Evolutionary conservation across 352 stramenopile genomes (phyloP), one percentile per base, ranked within the genome.

Genomic region (Phytophthora agathidicida): DNA sequence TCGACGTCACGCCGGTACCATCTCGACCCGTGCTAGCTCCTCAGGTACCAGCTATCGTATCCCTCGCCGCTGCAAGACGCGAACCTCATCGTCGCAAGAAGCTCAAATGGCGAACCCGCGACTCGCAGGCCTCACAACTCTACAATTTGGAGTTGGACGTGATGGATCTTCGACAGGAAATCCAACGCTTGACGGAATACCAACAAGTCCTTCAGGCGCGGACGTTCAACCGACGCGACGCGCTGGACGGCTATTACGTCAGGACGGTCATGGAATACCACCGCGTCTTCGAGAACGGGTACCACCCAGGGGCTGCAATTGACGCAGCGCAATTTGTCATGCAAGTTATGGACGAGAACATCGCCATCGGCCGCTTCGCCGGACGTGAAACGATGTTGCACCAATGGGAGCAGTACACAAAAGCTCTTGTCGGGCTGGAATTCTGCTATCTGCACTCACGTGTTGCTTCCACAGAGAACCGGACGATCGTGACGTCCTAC

Each of bases 91-190:
- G 38, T 0, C 31, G 60, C 7, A 74, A 71, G 28, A 84, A 84
- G 49, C 72, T 85, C 33, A 80, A 83, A 36, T 87, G 77, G 77
- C 61, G 75, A 16, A 75, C 75, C 16, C 70, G 77, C 7, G 77
- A 88, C 60, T 70, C 61, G 19, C 66, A 85, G 44, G 77, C 75
- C 54, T 88, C 77, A 53, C 64, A 61, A 46, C 61, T 82, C 3
- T 88, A 88, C 60, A 88, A 86, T 38, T 45, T 86, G 20, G 67
- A 84, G 55, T 63, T 88, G 16, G 77, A 88, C 41, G 51, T 88
- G 13, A 66, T 76, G 20, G 60, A 54, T 44, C 39, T 85, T 19
- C 71, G 65, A 9, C 75, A 82, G 31, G 65, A 86, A 39, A 73
- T 86, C 47, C 62, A 76, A 27, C 48, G 60, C 4, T 50, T 86